A percentile compares a stretch with the other conserved stretches of the same genome.
Conservation (phyloP, 2,329 filamentous ascomycete genomes). For the Pseudocercospora pini-densiflorae region DNA sequence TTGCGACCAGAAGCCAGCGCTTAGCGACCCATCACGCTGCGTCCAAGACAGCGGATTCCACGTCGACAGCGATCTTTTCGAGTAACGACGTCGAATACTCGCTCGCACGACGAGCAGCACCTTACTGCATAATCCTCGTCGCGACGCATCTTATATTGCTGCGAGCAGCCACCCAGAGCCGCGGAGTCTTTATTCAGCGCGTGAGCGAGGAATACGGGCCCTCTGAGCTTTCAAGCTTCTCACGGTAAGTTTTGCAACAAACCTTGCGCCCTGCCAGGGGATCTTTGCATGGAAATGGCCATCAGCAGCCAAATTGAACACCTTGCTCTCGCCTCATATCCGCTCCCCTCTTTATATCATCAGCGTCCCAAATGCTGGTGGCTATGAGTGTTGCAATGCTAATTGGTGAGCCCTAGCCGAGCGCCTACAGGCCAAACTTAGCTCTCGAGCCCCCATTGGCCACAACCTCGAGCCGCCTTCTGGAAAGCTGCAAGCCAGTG, state of each 20-base stretch:
- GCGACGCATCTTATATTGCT: background rate
- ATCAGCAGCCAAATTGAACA: constrained; percentile 7
- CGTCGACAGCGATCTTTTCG: background rate
- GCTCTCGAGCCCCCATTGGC: constrained; percentile 23
- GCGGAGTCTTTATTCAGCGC: background rate
- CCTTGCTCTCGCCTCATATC: background rate
- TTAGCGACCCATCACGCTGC: background rate
- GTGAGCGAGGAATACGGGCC: background rate
- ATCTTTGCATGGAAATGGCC: constrained; percentile 3
- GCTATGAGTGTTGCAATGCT: constrained; percentile 28
- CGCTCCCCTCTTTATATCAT: constrained; percentile 21
- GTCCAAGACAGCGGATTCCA: background rate
- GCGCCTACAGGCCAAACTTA: constrained; percentile 15
- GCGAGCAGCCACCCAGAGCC: background rate
- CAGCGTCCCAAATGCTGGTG: constrained; percentile 26
- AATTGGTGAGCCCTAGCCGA: constrained; percentile 24
- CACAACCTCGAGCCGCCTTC: constrained; percentile 18
- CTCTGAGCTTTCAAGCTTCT: constrained; percentile 4
- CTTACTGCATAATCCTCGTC: background rate
- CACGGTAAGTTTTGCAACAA: constrained; percentile 19
- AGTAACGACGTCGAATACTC: background rate
- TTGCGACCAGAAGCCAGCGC: constrained; percentile 6
- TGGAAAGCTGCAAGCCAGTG: constrained; percentile 17
- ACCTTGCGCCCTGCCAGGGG: constrained; percentile 13
- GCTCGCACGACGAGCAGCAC: background rate